phyloP scores from a whole-genome alignment of 495 filamentous ascomycete genomes.

The Hypomontagnella monticulosa region DNA sequence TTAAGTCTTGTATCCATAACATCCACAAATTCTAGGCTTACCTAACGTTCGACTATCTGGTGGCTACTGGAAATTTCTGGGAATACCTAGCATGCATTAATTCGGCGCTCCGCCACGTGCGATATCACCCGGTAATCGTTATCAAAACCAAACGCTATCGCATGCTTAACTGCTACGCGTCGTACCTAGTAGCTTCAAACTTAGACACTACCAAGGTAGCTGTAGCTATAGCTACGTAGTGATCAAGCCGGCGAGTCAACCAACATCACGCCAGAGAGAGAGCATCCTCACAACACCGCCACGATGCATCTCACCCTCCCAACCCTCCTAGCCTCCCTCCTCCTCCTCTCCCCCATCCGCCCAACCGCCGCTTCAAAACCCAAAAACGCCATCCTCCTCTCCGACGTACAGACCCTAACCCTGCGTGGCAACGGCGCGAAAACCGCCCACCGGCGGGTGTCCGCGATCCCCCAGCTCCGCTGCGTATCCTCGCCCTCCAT shows the following conservation, averaged over 20 bases:
- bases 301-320: not conserved
- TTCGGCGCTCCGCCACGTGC: no score
- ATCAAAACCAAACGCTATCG: no score
- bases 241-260: not conserved
- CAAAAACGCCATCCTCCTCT: conserved; percentile 74
- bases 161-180: no score
- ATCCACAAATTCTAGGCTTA: not conserved
- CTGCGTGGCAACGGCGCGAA: conserved; percentile 64
- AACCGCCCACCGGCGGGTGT: conserved; percentile 79
- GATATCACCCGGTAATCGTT: no score
- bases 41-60: not conserved
- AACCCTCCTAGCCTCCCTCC: not conserved
- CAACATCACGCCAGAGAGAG: not conserved
- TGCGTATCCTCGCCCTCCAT: conserved; percentile 75
- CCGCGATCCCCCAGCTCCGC: conserved; percentile 81
- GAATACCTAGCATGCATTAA: no score
- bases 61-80: no score
- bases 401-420: conserved; percentile 80
- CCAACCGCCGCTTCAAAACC: conserved; percentile 47
- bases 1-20: no score
- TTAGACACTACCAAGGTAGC: no score
- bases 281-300: not conserved
- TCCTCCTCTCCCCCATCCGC: conserved; percentile 27
- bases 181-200: no score
- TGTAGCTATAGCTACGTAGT: no score